Evolutionary conservation across 495 filamentous ascomycete species (phyloP), one percentile per base, ranked within the genome.

Genomic region (Podospora comata): DNA sequence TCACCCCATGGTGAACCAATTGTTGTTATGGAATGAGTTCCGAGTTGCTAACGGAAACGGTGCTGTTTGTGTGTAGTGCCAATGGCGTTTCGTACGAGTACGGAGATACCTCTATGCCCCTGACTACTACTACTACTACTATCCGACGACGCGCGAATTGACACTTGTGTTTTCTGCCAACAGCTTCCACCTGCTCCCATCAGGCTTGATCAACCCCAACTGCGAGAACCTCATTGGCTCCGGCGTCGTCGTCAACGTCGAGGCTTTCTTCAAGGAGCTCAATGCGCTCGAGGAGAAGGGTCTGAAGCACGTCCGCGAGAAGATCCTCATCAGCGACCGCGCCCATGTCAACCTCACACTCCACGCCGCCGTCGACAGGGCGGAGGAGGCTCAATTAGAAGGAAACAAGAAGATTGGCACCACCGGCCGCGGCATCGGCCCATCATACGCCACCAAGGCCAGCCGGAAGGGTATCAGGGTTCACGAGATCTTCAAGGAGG

Each of bases 161-260:
- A 44, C n/a, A 18, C 19, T 44, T 59, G 15, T 57, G 54, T 13
- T 60, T 26, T 34, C 60, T 60, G 3, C 67, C 27, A 20, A 9
- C 56, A 77, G 74, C 76, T 92, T 92, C 79, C 92, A 94, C 80
- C 77, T 83, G 65, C 75, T 87, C 7, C 85, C 85, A 19, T 88
- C 85, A 60, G 91, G 90, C 62, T 88, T 97, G 13, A 82, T 96
- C 67, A 91, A 91, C 72, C 92, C 90, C 3, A 81, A 80, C 65
- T 92, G 87, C 78, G 82, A 89, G 70, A 97, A 95, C 82, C 81
- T 97, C 60, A 92, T 97, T 77, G 93, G 93, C 63, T 89, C 90
- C 67, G 92, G 92, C 65, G 89, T 89, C 62, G 93, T 96, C 65
- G 86, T 97, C 66, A 91, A 97, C 82, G 84, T 96, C 30, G 72